phyloP scores from a whole-genome alignment of 176 grass and related monocot species.

The Thalia dealbata region DNA sequence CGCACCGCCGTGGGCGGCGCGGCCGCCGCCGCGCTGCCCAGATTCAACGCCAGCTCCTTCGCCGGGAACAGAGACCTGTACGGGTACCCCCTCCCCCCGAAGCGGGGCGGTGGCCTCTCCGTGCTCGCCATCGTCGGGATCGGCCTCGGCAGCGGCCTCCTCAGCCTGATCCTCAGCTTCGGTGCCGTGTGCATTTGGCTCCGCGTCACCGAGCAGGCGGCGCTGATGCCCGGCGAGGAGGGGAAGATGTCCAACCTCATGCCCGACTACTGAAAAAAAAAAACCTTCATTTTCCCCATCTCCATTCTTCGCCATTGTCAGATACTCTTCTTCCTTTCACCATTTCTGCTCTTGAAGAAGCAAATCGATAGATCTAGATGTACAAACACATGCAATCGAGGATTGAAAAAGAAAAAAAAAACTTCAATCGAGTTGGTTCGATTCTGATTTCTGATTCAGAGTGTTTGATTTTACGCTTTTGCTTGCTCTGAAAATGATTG shows the following conservation, averaged over 20 bases:
- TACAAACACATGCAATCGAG: not conserved
- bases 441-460: not conserved
- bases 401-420: not conserved
- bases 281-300: not conserved
- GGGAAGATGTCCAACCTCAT: conserved; percentile 8
- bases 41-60: conserved; percentile 10
- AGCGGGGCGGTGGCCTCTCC: not conserved
- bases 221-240: not conserved
- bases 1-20: conserved; percentile 1
- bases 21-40: not conserved
- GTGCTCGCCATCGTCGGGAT: conserved; percentile 14
- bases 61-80: conserved; percentile 7
- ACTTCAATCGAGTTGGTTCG: not conserved
- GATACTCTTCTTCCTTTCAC: not conserved
- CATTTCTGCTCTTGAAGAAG: not conserved
- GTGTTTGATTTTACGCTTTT: no score
- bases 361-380: not conserved
- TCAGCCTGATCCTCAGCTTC: conserved; percentile 7
- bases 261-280: conserved; percentile 15
- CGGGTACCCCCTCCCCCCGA: conserved; percentile 3
- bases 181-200: not conserved
- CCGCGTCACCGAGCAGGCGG: not conserved
- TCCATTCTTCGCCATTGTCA: no score
- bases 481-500: no score
- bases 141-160: conserved; percentile 5